phyloP scores from a whole-genome alignment of 305 asterid genomes.

The Rubia balearica region DNA sequence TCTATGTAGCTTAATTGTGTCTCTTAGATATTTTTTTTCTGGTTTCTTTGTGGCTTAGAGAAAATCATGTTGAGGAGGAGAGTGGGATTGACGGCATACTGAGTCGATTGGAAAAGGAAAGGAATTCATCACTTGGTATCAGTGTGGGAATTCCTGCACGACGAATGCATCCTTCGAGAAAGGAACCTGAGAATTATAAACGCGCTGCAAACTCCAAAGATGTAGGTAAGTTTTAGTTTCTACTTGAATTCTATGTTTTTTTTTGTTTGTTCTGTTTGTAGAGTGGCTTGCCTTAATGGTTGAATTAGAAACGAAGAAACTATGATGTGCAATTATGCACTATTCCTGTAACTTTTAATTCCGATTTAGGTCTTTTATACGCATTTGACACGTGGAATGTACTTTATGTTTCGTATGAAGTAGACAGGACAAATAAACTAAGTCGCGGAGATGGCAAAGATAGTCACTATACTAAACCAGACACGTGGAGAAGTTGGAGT shows the following conservation, averaged over 20 bases:
- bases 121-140: slow-evolving; percentile 47
- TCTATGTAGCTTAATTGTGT: neutral
- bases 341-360: neutral
- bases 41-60: slow-evolving; percentile 39
- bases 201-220: slow-evolving; percentile 26
- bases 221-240: slow-evolving; percentile 25
- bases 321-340: neutral
- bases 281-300: neutral
- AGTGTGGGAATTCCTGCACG: slow-evolving; percentile 29
- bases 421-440: slow-evolving; percentile 32
- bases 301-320: neutral
- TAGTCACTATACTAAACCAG: slow-evolving; percentile 40
- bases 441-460: slow-evolving; percentile 22
- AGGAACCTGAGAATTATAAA: slow-evolving; percentile 24
- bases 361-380: neutral
- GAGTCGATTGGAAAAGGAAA: slow-evolving; percentile 73
- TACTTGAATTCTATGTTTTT: neutral
- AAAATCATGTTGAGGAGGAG: slow-evolving; percentile 38
- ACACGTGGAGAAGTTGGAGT: slow-evolving; percentile 71
- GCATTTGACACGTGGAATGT: slow-evolving; percentile 28
- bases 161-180: slow-evolving; percentile 28
- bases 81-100: slow-evolving; percentile 65
- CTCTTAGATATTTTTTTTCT: neutral
- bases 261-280: neutral
- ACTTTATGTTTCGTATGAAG: slow-evolving; percentile 30